Conservation (phyloP, 495 filamentous ascomycete genomes). For the Hyaloscypha variabilis region DNA sequence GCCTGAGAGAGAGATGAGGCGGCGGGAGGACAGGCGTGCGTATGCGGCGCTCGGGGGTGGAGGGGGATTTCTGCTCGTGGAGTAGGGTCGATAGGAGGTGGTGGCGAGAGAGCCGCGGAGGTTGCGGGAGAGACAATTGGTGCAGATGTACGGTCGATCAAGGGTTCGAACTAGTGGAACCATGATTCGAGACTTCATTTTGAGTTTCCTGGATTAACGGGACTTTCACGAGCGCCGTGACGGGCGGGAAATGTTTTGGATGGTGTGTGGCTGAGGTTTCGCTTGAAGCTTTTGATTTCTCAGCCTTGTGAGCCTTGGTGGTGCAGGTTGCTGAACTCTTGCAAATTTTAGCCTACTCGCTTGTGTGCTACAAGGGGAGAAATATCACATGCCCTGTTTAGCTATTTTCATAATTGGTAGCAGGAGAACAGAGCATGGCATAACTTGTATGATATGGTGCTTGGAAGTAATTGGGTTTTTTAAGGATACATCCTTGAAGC, state of each 20-base stretch:
- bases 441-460: neutral
- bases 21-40: conserved; percentile 65
- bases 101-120: neutral
- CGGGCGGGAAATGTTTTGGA: neutral
- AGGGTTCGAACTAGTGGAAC: neutral
- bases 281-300: conserved; percentile 8
- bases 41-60: conserved; percentile 48
- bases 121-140: conserved; percentile 14
- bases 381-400: no score
- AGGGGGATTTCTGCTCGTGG: conserved; percentile 11
- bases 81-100: conserved; percentile 7
- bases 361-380: no score
- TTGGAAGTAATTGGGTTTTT: neutral
- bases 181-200: conserved; percentile 23
- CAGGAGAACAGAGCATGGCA: no score
- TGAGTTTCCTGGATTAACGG: neutral
- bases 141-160: conserved; percentile 20
- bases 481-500: no score
- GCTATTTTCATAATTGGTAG: no score
- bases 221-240: neutral
- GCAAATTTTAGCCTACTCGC: no score
- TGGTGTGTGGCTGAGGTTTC: neutral
- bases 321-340: no score
- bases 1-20: conserved; percentile 77
- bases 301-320: conserved; percentile 24